A percentile compares a stretch with the other conserved stretches of the same genome.
Evolutionary conservation across 2,329 filamentous ascomycete genomes (phyloP).

Genomic region (Exophiala xenobiotica): DNA sequence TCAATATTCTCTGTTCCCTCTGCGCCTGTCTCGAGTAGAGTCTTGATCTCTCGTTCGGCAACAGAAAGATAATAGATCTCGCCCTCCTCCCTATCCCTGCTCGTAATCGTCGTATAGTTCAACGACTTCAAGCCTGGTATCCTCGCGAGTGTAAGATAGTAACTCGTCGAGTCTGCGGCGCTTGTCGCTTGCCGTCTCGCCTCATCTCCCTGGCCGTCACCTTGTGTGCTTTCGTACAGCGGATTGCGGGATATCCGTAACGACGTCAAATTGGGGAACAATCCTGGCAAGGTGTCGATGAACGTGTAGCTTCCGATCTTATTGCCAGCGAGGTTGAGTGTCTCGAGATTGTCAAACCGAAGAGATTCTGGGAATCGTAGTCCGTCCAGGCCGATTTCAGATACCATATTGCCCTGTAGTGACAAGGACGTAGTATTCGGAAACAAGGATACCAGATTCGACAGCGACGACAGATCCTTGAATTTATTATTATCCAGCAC

Average conservation of each 20-base stretch:
- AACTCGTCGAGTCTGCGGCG: constrained; percentile 26
- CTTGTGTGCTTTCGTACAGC: constrained; percentile 57
- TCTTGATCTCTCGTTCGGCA: constrained; percentile 73
- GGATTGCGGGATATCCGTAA: constrained; percentile 86
- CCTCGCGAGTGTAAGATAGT: constrained; percentile 30
- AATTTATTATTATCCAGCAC: constrained; percentile 51
- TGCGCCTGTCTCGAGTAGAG: constrained; percentile 46
- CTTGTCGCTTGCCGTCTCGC: constrained; percentile 26
- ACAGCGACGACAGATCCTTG: constrained; percentile 37
- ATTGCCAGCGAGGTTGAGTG: constrained; percentile 74
- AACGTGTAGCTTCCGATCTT: constrained; percentile 68
- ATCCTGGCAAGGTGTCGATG: constrained; percentile 63
- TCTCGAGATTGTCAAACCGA: constrained; percentile 58
- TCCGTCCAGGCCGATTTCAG: constrained; percentile 22
- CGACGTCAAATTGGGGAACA: constrained; percentile 71
- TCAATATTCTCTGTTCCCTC: not conserved
- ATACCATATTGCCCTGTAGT: constrained; percentile 75
- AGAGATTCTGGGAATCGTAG: constrained; percentile 33
- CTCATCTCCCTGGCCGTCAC: constrained; percentile 7
- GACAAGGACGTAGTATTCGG: constrained; percentile 50
- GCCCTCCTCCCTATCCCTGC: constrained; percentile 76
- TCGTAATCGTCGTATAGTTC: constrained; percentile 60
- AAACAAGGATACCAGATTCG: constrained; percentile 57
- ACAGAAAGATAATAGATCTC: constrained; percentile 90
- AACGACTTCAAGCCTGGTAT: constrained; percentile 43